Conservation (phyloP, 305 asterid species). For the Fraxinus sp. region DNA sequence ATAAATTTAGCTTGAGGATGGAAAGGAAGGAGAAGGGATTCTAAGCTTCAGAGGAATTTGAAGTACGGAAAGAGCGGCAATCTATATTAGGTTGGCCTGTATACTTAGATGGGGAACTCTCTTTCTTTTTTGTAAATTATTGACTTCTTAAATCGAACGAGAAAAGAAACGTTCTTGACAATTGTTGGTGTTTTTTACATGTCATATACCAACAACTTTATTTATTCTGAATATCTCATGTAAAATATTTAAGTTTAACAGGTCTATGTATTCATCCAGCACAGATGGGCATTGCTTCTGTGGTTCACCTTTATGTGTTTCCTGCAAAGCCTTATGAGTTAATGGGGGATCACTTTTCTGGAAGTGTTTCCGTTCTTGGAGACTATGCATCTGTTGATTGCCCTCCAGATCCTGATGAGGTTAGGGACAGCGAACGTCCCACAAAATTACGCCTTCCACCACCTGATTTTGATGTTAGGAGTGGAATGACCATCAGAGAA, state of each 20-base stretch:
- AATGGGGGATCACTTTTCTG: conserved; percentile 79
- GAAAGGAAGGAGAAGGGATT: neutral
- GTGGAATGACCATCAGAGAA: conserved; percentile 84
- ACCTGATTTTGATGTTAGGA: conserved; percentile 55
- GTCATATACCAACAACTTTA: neutral
- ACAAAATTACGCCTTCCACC: conserved; percentile 88
- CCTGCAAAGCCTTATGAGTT: conserved; percentile 94
- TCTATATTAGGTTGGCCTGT: neutral
- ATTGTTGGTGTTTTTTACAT: neutral
- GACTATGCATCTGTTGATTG: conserved; percentile 93
- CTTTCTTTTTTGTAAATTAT: neutral
- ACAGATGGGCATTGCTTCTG: conserved; percentile 98
- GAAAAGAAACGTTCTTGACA: neutral
- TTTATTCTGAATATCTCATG: conserved; percentile 16
- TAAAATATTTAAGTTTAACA: conserved; percentile 42
- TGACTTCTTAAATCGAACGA: neutral
- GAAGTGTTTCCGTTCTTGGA: conserved; percentile 88
- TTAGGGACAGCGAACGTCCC: conserved; percentile 95
- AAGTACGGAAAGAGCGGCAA: neutral
- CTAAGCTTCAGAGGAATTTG: neutral
- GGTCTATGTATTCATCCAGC: conserved; percentile 70
- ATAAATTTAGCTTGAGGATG: neutral
- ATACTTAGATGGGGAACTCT: neutral
- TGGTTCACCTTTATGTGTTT: conserved; percentile 89
- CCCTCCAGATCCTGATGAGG: conserved; percentile 90